Conservation (phyloP, 371 early-diverging fungal genomes). For the Mucor piriformis region DNA sequence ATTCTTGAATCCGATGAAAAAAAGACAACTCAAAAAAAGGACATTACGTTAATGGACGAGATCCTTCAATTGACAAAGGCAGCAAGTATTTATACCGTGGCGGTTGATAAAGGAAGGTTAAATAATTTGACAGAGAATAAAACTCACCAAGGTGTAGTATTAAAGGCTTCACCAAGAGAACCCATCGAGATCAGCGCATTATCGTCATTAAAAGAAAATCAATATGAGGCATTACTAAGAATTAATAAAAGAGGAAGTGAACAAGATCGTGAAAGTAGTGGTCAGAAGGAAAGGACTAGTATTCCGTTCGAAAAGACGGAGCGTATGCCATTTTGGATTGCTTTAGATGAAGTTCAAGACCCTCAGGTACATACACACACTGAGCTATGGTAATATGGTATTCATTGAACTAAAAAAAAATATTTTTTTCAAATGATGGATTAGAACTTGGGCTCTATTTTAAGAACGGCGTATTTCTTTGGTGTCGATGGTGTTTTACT, state of each 20-base stretch:
- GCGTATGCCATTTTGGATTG: conserved; percentile 48
- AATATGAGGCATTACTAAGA: conserved; percentile 20
- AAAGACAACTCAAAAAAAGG: conserved; percentile 24
- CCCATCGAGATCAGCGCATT: conserved; percentile 16
- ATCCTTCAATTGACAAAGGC: conserved; percentile 15
- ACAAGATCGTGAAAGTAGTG: conserved; percentile 1
- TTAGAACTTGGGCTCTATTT: conserved; percentile 68
- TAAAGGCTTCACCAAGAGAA: conserved; percentile 18
- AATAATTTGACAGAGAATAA: conserved; percentile 37
- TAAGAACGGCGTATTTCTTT: conserved; percentile 64
- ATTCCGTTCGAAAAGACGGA: not conserved
- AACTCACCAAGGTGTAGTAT: conserved; percentile 40
- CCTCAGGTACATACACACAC: conserved; percentile 49
- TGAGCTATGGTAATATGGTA: not conserved
- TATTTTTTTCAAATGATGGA: not conserved
- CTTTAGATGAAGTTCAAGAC: conserved; percentile 67
- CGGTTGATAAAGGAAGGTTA: conserved; percentile 30
- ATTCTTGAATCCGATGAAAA: conserved; percentile 19
- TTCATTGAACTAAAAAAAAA: not conserved
- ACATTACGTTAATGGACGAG: conserved; percentile 12
- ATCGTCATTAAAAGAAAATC: not conserved
- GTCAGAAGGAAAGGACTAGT: not conserved
- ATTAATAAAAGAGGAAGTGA: conserved; percentile 18
- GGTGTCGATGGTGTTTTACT: conserved; percentile 64
- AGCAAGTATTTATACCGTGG: not conserved